A percentile compares a stretch with the other conserved stretches of the same genome.
Conservation (phyloP, 345 rosid genomes). For the Brassica nigra region DNA sequence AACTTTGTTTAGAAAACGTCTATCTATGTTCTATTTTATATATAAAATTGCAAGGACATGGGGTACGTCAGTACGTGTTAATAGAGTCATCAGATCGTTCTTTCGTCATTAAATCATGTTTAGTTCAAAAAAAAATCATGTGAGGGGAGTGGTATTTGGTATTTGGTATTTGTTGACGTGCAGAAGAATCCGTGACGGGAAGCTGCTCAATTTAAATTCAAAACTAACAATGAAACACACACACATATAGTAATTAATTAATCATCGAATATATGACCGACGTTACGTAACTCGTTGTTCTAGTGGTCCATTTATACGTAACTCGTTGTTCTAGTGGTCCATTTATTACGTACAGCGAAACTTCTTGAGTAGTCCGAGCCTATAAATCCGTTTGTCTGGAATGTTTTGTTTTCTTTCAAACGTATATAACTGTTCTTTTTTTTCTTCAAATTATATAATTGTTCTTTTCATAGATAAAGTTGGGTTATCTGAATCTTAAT, state of each 20-base stretch:
- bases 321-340: conserved; percentile 17
- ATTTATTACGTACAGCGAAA: conserved; percentile 4
- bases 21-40: background rate
- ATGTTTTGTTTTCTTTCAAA: conserved; percentile 3
- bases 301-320: conserved; percentile 25
- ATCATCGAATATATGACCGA: conserved; percentile 1
- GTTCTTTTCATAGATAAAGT: background rate
- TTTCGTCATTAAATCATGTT: conserved; percentile 12
- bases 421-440: background rate
- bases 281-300: conserved; percentile 12
- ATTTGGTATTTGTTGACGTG: conserved; percentile 37
- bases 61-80: background rate
- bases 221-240: background rate
- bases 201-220: background rate
- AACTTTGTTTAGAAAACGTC: background rate
- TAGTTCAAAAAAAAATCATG: background rate
- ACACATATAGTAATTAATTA: background rate
- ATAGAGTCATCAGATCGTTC: conserved; percentile 8
- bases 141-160: background rate
- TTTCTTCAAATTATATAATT: background rate
- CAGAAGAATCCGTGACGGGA: conserved; percentile 27
- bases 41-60: background rate
- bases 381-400: background rate
- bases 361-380: background rate
- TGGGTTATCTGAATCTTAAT: background rate